Conservation (phyloP, 345 rosid genomes). For the Rhizophora mangle region DNA sequence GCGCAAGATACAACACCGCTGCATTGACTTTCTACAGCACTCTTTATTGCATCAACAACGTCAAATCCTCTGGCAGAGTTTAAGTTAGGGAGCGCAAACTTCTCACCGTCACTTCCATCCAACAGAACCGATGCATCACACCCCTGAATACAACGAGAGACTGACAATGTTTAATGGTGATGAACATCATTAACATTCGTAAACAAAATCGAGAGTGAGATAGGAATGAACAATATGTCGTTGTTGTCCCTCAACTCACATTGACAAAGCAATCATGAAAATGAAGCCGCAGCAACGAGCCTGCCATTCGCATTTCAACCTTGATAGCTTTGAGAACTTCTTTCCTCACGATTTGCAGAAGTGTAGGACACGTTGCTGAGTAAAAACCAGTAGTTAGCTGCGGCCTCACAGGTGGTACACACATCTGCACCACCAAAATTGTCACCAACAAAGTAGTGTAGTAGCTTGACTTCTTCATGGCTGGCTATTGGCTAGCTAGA, state of each 20-base stretch:
- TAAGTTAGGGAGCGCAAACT: slow-evolving; percentile 42
- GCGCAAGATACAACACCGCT: slow-evolving; percentile 43
- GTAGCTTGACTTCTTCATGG: slow-evolving; percentile 29
- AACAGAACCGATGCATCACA: slow-evolving; percentile 64
- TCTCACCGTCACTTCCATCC: slow-evolving; percentile 55
- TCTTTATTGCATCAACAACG: slow-evolving; percentile 59
- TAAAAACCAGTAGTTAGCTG: slow-evolving; percentile 51
- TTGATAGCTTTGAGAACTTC: slow-evolving; percentile 48
- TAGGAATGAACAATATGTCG: no score
- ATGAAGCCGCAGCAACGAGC: slow-evolving; percentile 61
- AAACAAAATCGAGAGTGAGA: no score
- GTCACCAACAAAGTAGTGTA: slow-evolving; percentile 20
- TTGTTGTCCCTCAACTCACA: slow-evolving; percentile 28
- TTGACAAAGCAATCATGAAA: slow-evolving; percentile 77
- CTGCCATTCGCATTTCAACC: slow-evolving; percentile 64
- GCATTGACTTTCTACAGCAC: slow-evolving; percentile 61
- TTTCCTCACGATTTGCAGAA: slow-evolving; percentile 37
- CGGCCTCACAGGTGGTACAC: slow-evolving; percentile 35
- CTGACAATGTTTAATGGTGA: not conserved
- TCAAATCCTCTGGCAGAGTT: slow-evolving; percentile 63
- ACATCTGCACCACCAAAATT: slow-evolving; percentile 23
- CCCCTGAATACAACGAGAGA: slow-evolving; percentile 32
- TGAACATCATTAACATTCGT: not conserved
- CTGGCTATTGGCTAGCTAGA: not conserved
- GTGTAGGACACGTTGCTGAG: slow-evolving; percentile 46